Conservation (phyloP, 1,284 basidiomycete species). For the Coniophora puteana region DNA sequence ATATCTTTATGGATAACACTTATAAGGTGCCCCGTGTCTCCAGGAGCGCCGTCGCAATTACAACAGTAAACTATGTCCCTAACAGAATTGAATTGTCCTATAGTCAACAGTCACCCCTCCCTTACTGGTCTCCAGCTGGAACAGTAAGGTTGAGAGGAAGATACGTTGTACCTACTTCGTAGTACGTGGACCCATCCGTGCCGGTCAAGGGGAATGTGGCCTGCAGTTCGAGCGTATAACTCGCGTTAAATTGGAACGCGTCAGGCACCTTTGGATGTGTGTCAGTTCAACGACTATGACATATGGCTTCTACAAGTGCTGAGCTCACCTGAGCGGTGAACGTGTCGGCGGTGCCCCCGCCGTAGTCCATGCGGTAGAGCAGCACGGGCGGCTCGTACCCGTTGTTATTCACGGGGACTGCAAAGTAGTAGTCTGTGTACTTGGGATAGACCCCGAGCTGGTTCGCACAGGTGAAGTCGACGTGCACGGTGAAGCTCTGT, state of each 20-base stretch:
- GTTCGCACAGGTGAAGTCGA: conserved; percentile 6
- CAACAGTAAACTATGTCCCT: too few species aligned
- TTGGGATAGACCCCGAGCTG: conserved; percentile 1
- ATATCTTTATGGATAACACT: too few species aligned
- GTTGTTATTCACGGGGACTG: conserved; percentile 8
- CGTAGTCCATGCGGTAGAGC: conserved; percentile 2
- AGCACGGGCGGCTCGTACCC: conserved; percentile 8
- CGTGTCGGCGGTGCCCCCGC: neutral
- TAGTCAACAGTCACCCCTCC: too few species aligned
- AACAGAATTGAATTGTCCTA: too few species aligned
- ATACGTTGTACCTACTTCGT: neutral
- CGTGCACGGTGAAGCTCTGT: conserved; percentile 6
- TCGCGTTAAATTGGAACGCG: conserved; percentile 9
- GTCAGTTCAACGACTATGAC: conserved; percentile 5
- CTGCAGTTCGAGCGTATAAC: conserved; percentile 22
- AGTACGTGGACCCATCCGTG: conserved; percentile 17
- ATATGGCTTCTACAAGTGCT: neutral
- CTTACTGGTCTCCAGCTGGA: too few species aligned
- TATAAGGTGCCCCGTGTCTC: too few species aligned
- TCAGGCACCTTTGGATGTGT: conserved; percentile 12
- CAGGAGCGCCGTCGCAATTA: too few species aligned
- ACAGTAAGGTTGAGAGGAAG: too few species aligned
- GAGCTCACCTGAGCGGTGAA: conserved; percentile 3
- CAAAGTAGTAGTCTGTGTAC: conserved; percentile 8
- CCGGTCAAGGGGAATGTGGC: conserved; percentile 19